Base-by-base conservation (phyloP, 345 rosid genomes). In the Cardamine occulta region DNA sequence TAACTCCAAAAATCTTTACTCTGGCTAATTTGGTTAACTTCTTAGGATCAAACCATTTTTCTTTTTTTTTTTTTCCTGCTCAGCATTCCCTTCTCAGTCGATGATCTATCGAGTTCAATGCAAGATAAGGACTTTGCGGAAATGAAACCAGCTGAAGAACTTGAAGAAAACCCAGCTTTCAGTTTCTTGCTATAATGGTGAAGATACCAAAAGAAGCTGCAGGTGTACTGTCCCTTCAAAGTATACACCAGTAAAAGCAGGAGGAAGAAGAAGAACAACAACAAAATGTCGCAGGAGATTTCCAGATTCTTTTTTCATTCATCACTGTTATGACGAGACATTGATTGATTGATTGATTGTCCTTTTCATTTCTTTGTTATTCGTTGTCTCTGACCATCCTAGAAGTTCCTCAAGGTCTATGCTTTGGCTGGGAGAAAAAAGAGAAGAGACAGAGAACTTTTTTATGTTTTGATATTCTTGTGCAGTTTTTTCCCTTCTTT, bases 1-100 rank as follows among this genome's bases (percentile, higher is more conserved):
- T 29, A 51, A 18, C 8, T 21, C 34, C 48, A 24, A 17, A 26
- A 18, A 5, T 39, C 21, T 52, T 32, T 42, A 45, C 6, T 42
- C 32, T 60, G 39, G 55, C 28, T 51, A 53, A n/a, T 70, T 47
- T 53, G 48, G 54, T 62, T 61, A 68, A 12, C 63, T 49, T 17
- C 29, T 68, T 61, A 18, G 24, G 13, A 42, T 49, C 7, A 60
- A 29, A 28, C 39, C 7, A 7, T 1, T 3, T 26, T 37, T 58
- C 1, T 12, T n/a, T 17, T 63, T 45, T 17, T 63, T 45, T 56
- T 10, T 48, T 47, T 31, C 55, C 5, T 66, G 49, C 37, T 55
- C 87, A 89, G 97, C 86, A 94, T 92, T 76, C 99, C 96, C 42
- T 94, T 92, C 88, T 92, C 97, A 14, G 84, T 85, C 1, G 93